Base-by-base conservation (phyloP, 345 rosid genomes). In the Draba incana region DNA sequence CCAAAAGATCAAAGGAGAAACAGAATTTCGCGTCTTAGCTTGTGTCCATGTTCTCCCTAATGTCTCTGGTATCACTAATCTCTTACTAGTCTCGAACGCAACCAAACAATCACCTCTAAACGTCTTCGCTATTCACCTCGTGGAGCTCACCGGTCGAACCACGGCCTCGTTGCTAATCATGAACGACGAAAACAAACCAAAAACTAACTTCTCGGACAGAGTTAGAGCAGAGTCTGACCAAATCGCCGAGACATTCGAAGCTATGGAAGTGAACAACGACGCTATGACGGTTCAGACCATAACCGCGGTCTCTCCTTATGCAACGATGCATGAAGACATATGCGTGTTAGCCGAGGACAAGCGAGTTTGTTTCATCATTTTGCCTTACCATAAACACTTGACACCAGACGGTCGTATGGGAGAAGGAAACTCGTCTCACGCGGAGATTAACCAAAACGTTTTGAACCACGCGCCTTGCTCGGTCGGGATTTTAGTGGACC, bases 271-370 rank as follows among this genome's bases (percentile, higher is more conserved):
- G 2, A 69, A 72, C 15, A 78, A 80, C 24, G 64, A 58, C 1
- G 64, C 62, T 6, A 69, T 82, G 60, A 8, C 38, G 3, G 77
- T 83, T 38, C 80, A 81, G 9, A 69, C 75, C 9, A 64, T 88
- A 13, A 91, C 96, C 1, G 78, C 78, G 3, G 53, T 88, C 16
- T 91, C 93, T 3, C 84, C 86, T 8, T 82, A 76, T 75, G 31
- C 81, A 30, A 76, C 84, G 0, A 90, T 90, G 92, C 86, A 81
- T 45, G 86, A 88, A 53, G 94, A 86, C 50, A 69, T 88, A 0
- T 83, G 89, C 67, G 67, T 66, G 20, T 69, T 88, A 3, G 91
- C 92, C 0, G 85, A 85, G 66, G 96, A 85, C 58, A 88, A 85
- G 64, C 62, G 72, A 10, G 80, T 78, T 16, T 68, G 81, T 37